Conservation (phyloP, 371 early-diverging fungal genomes). For the Mortierella sp. region DNA sequence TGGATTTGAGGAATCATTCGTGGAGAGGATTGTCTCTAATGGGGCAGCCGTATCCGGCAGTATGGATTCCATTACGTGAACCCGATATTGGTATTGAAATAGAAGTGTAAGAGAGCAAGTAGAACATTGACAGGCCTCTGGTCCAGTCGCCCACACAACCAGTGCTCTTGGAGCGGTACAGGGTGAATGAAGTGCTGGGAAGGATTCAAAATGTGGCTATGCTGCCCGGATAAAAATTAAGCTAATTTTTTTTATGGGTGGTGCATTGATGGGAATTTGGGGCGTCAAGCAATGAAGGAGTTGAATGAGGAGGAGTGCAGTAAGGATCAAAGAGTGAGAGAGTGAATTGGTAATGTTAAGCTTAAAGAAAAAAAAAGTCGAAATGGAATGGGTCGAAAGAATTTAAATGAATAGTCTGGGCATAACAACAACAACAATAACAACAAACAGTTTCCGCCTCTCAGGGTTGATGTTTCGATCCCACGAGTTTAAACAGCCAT, state of each 20-base stretch:
- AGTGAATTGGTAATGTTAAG: background rate
- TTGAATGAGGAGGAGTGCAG: background rate
- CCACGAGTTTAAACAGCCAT: background rate
- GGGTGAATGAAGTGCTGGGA: background rate
- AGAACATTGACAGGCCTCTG: background rate
- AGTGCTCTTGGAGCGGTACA: background rate
- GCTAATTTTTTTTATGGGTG: background rate
- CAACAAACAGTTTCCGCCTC: background rate
- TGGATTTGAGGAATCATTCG: background rate
- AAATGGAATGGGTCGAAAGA: background rate
- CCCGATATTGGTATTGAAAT: background rate
- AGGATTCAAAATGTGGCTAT: conserved; percentile 10
- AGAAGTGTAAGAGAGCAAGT: background rate
- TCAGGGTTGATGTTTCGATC: background rate
- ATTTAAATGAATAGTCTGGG: background rate
- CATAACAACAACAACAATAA: background rate
- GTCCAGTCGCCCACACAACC: conserved; percentile 2
- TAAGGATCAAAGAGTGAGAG: background rate
- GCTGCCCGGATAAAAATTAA: background rate
- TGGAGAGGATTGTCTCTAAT: background rate
- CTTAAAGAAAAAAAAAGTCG: background rate
- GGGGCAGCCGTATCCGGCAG: background rate
- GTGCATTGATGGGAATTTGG: background rate
- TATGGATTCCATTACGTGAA: background rate
- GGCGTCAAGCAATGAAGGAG: background rate